phyloP scores from a whole-genome alignment of 2,329 filamentous ascomycete species.

The Daldinia eschscholtzii region DNA sequence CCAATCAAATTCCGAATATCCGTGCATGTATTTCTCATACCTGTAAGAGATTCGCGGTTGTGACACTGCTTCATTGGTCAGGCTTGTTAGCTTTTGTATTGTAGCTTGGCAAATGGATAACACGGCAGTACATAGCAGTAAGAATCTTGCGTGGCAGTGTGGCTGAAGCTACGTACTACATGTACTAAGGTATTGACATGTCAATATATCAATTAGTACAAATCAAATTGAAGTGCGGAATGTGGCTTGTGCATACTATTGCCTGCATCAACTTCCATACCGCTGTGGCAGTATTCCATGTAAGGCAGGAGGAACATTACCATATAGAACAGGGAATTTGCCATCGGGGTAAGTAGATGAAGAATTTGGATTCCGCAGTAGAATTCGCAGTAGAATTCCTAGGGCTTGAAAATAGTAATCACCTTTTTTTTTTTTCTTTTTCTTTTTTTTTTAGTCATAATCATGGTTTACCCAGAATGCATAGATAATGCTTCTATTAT shows the following conservation, averaged over 20 bases:
- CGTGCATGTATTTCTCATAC: not conserved
- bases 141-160: constrained; percentile 20
- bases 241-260: constrained; percentile 6
- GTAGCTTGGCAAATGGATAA: constrained; percentile 2
- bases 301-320: not conserved
- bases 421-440: not conserved
- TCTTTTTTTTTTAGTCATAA: not conserved
- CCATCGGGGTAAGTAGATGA: not conserved
- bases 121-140: not conserved
- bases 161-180: constrained; percentile 5
- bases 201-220: too few species aligned
- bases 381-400: not conserved
- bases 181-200: too few species aligned
- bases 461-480: too few species aligned
- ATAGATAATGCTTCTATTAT: not conserved
- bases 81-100: not conserved
- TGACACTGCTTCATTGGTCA: not conserved
- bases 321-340: not conserved
- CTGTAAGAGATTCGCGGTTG: not conserved
- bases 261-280: too few species aligned
- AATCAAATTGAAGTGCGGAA: not conserved
- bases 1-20: constrained; percentile 1
- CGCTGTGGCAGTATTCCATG: not conserved
- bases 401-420: not conserved
- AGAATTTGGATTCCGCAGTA: not conserved